Percentiles rank a stretch among this genome's conserved stretches.
phyloP scores from a whole-genome alignment of 148 eudicot genomes.

The Cornus florida region DNA sequence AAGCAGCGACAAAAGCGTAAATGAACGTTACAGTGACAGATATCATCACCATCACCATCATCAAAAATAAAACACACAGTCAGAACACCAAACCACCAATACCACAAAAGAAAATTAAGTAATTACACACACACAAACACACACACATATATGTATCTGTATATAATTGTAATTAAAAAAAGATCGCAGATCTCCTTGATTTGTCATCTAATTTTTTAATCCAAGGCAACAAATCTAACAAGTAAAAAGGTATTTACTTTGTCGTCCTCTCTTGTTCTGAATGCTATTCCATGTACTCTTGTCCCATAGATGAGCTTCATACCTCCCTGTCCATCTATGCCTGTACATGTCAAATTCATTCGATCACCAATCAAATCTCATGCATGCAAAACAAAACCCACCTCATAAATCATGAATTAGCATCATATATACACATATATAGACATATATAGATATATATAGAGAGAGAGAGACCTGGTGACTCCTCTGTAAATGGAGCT shows the following conservation, averaged over 20 bases:
- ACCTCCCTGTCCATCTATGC: constrained; percentile 97
- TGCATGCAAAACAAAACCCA: constrained; percentile 31
- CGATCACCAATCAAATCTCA: background rate
- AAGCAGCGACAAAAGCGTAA: constrained; percentile 40
- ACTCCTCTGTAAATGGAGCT: constrained; percentile 84
- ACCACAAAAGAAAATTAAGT: background rate
- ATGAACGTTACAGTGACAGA: constrained; percentile 48
- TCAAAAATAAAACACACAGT: constrained; percentile 41
- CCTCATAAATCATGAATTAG: background rate
- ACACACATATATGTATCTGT: too few species aligned
- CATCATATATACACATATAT: background rate
- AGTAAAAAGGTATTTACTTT: constrained; percentile 45
- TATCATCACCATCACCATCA: constrained; percentile 33
- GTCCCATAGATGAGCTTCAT: constrained; percentile 97
- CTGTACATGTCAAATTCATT: constrained; percentile 29
- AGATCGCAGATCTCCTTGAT: constrained; percentile 48
- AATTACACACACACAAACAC: background rate
- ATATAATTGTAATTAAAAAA: constrained; percentile 1
- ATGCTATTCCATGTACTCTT: constrained; percentile 79
- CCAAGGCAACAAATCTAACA: background rate
- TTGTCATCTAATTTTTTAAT: constrained; percentile 1
- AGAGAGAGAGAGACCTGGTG: constrained; percentile 37
- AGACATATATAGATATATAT: background rate
- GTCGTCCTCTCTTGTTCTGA: constrained; percentile 91
- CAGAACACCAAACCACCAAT: constrained; percentile 30